Base-by-base conservation (phyloP, 306 rosid species). In the Boehmeria nivea region DNA sequence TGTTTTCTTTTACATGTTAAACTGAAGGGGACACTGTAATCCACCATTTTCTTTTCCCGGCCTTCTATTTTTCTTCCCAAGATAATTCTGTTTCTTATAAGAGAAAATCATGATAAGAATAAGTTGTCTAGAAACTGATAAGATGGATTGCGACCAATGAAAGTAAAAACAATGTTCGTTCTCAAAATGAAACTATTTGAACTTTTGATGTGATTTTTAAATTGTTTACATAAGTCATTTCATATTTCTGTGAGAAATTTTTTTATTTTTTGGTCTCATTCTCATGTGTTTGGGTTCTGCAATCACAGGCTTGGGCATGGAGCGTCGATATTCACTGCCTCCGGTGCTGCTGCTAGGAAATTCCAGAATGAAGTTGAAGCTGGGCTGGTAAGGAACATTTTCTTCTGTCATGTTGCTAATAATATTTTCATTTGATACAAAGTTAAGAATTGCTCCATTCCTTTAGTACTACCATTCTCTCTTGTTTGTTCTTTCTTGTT, bases 321-420 rank as follows among this genome's bases (percentile, higher is more conserved):
- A 62, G 87, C 84, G 45, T 74, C 84, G 49, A 75, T 81, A 63
- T 81, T 81, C 69, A 81, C 87, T 25, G 37, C 78, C n/a, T 81
- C 87, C 58, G 68, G 68, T 51, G 45, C 68, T 31, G 74, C 72
- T 68, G 81, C 84, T 11, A 65, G 83, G 74, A 81, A 60, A 78
- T 77, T 81, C 56, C 87, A 77, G 54, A 71, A 68, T 47, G 87
- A 81, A 69, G 81, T 74, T 53, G 87, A 74, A 66, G 81, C 81
- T 54, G 72, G 43, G 26, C 60, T 81, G 76, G 87, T 77, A 68
- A 64, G 81, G 31, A 26, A 23, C 19, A 24, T 20, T 31, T 51
- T 57, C 39, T 25, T 65, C 33, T 34, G 54, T 44, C 55, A 42
- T 50, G 42, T 58, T 51, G 44, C 50, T 51, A 21, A 31, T 59